phyloP scores from a whole-genome alignment of 2,329 filamentous ascomycete species.

The Rosellinia necatrix region DNA sequence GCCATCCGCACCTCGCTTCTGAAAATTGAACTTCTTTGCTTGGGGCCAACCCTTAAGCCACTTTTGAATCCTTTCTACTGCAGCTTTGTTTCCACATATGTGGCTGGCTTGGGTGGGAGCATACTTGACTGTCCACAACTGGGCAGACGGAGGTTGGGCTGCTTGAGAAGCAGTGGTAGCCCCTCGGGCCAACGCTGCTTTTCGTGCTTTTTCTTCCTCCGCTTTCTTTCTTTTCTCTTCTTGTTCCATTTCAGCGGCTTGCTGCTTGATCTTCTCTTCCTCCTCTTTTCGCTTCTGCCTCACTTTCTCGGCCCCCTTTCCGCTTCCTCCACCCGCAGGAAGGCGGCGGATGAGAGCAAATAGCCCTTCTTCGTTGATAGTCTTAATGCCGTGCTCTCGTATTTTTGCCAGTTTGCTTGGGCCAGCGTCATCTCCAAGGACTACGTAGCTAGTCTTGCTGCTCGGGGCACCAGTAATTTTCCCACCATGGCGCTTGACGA shows the following conservation, averaged over 20 bases:
- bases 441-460: conserved; percentile 91
- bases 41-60: conserved; percentile 87
- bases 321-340: conserved; percentile 84
- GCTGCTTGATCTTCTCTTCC: conserved; percentile 77
- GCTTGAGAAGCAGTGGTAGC: conserved; percentile 44
- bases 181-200: conserved; percentile 52
- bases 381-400: conserved; percentile 76
- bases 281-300: conserved; percentile 85
- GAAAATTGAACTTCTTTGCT: conserved; percentile 79
- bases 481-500: conserved; percentile 93
- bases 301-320: conserved; percentile 84
- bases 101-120: conserved; percentile 82
- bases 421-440: conserved; percentile 88
- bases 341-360: conserved; percentile 82
- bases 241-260: conserved; percentile 83
- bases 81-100: conserved; percentile 92
- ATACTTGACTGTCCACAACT: conserved; percentile 94
- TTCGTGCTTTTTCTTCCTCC: conserved; percentile 59
- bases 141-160: conserved; percentile 55
- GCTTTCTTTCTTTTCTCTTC: conserved; percentile 69
- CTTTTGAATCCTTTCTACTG: conserved; percentile 84
- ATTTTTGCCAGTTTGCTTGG: conserved; percentile 93
- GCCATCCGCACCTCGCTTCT: conserved; percentile 81
- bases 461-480: conserved; percentile 87
- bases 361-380: conserved; percentile 90